These are phyloP conservation scores for Metschnikowia arizonensis DNA, from an alignment of 805 yeast species.

Conservation along the genomic window DNA sequence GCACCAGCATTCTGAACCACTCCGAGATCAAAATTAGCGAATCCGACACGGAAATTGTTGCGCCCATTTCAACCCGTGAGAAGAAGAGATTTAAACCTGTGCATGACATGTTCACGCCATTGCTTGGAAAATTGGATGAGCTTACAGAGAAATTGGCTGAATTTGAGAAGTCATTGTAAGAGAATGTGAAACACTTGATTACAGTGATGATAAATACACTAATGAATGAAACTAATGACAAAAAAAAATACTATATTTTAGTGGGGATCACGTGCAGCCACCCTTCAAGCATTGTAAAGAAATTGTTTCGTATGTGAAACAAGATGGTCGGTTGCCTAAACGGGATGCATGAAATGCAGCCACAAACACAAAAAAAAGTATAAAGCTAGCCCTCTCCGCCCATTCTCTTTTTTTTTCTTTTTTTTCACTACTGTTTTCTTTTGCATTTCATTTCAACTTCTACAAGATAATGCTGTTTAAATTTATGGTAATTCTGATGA, in stretches of 20 bases:
- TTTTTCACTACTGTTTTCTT: too few relatives aligned
- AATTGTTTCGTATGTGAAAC: too few relatives aligned
- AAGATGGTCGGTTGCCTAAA: background rate
- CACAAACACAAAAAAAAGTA: background rate
- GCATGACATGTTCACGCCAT: conserved; percentile 53
- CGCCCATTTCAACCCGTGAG: conserved; percentile 15
- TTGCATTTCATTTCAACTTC: background rate
- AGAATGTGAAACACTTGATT: too few relatives aligned
- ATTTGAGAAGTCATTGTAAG: conserved; percentile 20
- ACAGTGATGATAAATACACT: background rate
- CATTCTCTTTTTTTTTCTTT: too few relatives aligned
- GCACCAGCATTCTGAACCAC: conserved; percentile 26
- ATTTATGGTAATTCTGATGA: too few relatives aligned
- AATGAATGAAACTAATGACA: background rate
- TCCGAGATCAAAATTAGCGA: background rate
- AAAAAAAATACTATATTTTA: too few relatives aligned
- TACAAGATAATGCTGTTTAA: too few relatives aligned
- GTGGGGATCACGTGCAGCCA: background rate
- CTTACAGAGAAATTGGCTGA: conserved; percentile 41
- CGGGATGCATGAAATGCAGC: background rate
- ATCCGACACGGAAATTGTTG: background rate
- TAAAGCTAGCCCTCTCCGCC: background rate
- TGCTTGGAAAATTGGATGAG: conserved; percentile 47
- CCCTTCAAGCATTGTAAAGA: background rate
- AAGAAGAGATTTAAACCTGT: conserved; percentile 36